Evolutionary conservation across 805 yeast genomes (phyloP).

Genomic region (Hanseniaspora guilliermondii): DNA sequence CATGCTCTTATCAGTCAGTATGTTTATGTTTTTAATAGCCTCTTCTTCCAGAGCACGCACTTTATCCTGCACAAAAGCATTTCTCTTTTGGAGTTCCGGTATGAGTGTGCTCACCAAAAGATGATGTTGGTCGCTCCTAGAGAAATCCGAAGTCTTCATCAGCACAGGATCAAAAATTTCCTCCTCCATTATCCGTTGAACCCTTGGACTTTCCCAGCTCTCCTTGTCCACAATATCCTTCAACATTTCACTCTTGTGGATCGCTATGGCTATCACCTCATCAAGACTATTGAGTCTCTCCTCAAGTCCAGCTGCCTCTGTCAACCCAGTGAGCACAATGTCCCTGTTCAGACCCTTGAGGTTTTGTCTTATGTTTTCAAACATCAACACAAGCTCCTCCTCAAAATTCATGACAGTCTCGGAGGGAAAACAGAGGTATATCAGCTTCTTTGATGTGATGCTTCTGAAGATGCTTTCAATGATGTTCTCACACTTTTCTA

Average conservation of each 20-base stretch:
- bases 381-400: not conserved
- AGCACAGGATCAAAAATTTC: not conserved
- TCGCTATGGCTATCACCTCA: conserved; percentile 1
- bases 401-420: conserved; percentile 2
- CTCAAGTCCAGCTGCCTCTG: not conserved
- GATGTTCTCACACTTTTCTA: conserved; percentile 1
- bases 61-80: conserved; percentile 18
- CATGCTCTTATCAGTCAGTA: conserved; percentile 19
- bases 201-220: not conserved
- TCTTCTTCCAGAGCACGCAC: conserved; percentile 21
- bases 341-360: not conserved
- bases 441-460: conserved; percentile 4
- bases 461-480: not conserved
- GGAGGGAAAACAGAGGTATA: conserved; percentile 4
- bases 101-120: conserved; percentile 11
- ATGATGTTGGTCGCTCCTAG: not conserved
- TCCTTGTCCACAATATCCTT: not conserved
- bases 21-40: conserved; percentile 17
- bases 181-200: not conserved
- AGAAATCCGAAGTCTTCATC: not conserved
- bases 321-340: not conserved
- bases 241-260: conserved; percentile 1
- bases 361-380: not conserved
- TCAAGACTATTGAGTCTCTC: conserved; percentile 5
- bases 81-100: conserved; percentile 20